A percentile compares a stretch with the other conserved stretches of the same genome.
phyloP scores from a whole-genome alignment of 257 asterid genomes.

The Scutellaria barbata region DNA sequence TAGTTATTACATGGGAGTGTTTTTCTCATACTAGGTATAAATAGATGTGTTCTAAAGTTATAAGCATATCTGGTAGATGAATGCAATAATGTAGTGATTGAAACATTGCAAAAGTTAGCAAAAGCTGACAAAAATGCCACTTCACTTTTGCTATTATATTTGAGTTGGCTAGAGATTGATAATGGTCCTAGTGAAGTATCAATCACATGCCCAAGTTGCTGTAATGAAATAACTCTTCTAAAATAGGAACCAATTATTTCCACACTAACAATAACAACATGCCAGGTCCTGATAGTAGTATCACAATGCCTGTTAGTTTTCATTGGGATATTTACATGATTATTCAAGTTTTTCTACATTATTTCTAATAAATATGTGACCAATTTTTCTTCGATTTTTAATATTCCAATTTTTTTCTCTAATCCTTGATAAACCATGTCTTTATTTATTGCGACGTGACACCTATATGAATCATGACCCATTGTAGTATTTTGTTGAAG shows the following conservation, averaged over 20 bases:
- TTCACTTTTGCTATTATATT: constrained; percentile 47
- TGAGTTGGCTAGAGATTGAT: constrained; percentile 45
- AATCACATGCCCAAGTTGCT: constrained; percentile 55
- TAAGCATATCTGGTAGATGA: constrained; percentile 40
- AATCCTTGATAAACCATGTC: not conserved
- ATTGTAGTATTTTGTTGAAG: not conserved
- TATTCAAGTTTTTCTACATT: not conserved
- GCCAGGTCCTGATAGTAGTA: constrained; percentile 34
- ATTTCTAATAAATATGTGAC: not conserved
- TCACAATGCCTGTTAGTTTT: constrained; percentile 16
- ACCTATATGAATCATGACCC: not conserved
- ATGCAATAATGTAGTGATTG: constrained; percentile 44
- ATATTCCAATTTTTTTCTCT: not conserved
- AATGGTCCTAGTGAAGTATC: constrained; percentile 47
- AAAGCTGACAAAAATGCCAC: constrained; percentile 69
- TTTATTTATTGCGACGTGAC: not conserved
- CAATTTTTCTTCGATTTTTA: not conserved
- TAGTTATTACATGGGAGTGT: constrained; percentile 13
- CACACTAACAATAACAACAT: constrained; percentile 22
- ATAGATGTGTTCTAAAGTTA: constrained; percentile 34
- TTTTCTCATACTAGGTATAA: constrained; percentile 29
- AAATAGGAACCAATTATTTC: constrained; percentile 35
- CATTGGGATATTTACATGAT: constrained; percentile 5
- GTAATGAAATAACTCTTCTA: constrained; percentile 35
- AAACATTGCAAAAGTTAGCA: constrained; percentile 47